Evolutionary conservation across 2,329 filamentous ascomycete species (phyloP).

Genomic region (Beauveria sp.): DNA sequence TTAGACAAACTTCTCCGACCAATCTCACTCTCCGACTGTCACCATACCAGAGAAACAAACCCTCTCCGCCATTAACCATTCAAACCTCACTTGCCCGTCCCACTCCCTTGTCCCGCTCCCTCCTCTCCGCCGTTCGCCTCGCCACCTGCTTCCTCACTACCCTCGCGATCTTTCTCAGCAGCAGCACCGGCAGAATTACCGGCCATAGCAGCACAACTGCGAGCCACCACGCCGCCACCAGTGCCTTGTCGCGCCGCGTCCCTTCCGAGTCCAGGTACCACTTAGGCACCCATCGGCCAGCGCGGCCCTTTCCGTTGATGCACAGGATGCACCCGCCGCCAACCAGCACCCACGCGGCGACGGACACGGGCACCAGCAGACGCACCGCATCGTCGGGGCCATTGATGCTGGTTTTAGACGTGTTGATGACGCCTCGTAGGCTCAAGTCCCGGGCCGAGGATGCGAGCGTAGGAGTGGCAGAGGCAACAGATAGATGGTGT

Average conservation of each 20-base stretch:
- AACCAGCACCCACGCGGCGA: constrained; percentile 23
- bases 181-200: constrained; percentile 59
- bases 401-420: background rate
- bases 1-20: too few relatives aligned
- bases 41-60: too few relatives aligned
- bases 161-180: constrained; percentile 22
- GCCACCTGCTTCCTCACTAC: background rate
- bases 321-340: constrained; percentile 25
- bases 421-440: background rate
- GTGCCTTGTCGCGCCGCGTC: constrained; percentile 15
- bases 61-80: too few relatives aligned
- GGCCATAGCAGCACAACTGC: constrained; percentile 33
- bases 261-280: constrained; percentile 25
- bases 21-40: too few relatives aligned
- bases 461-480: too few relatives aligned
- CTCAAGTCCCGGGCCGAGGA: too few relatives aligned
- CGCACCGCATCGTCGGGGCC: background rate
- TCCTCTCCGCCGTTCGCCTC: background rate
- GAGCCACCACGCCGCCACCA: constrained; percentile 23
- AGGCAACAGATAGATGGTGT: background rate
- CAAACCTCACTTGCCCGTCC: too few relatives aligned
- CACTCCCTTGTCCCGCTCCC: background rate
- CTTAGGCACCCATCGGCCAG: constrained; percentile 25
- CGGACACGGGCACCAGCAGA: constrained; percentile 20
- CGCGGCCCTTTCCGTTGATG: constrained; percentile 23